Base-by-base conservation (phyloP, 2,329 filamentous ascomycete genomes). In the Dendrostoma leiphaemia region DNA sequence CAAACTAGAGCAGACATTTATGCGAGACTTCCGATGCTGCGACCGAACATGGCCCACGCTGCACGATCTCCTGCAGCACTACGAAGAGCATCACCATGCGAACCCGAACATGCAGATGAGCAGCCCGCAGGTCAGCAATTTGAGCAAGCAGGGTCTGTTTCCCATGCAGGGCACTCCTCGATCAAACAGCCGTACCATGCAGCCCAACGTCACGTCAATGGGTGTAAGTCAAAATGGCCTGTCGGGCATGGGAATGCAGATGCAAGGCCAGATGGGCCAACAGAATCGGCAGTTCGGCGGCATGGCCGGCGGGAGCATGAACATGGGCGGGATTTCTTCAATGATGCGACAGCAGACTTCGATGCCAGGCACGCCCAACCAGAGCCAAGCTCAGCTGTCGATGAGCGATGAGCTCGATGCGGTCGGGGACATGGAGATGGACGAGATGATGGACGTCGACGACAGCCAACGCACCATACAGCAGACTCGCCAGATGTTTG, bases 21-120 rank as follows among this genome's bases (percentile, higher is more conserved):
- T 97, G 90, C 88, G 88, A 71, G 92, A 97, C 74, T 97, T 97
- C 73, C 88, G 88, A 49, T 99, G 94, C 75, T 99, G 94, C 73
- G 91, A 91, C 65, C 83, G 90, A 64, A 93, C 88, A 29, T 81
- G 97, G 62, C 89, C 92, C 23, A 95, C 92, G 48, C 82, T 99
- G 62, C 94, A 99, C 74, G 94, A 97, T 67, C 80, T 99, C 44
- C 78, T 99, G 44, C 91, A 96, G 68, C 94, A 99, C 71, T 99
- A 97, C 68, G 94, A 99, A 72, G 93, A 97, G 73, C 84, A 88
- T 52, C 94, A 99, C 71, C 93, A 91, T 15, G 48, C 40, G 85
- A 89, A 60, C 81, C 88, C 59, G 75, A 75, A 59, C 72, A 74
- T 7, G 72, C 75, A 58, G 53, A 52, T 54, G 48, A 55, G 52